These are phyloP conservation scores for Jaltomata sinuosa DNA, from an alignment of 257 asterid species.

Conservation along the genomic window DNA sequence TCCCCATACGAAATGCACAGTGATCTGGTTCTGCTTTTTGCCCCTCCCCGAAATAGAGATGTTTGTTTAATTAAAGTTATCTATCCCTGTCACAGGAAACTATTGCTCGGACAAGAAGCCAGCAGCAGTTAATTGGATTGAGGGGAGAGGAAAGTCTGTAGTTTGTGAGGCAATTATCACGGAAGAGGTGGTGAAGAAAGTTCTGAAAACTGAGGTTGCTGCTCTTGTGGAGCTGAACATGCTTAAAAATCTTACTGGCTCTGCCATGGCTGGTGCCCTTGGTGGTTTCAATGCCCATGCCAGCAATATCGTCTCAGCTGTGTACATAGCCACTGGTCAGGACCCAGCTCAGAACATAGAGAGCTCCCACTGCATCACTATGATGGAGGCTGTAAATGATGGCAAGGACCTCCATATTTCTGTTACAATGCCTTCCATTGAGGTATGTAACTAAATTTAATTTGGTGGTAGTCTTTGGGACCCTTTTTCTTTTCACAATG, in stretches of 20 bases:
- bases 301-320: slow-evolving; percentile 39
- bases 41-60: not conserved
- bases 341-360: slow-evolving; percentile 52
- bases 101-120: slow-evolving; percentile 48
- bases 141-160: slow-evolving; percentile 46
- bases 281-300: slow-evolving; percentile 58
- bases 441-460: slow-evolving; percentile 16
- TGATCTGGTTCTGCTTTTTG: not conserved
- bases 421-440: slow-evolving; percentile 52
- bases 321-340: slow-evolving; percentile 42
- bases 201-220: slow-evolving; percentile 37
- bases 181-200: slow-evolving; percentile 40
- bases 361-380: slow-evolving; percentile 46
- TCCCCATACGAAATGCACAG: not conserved
- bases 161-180: slow-evolving; percentile 43
- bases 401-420: slow-evolving; percentile 47
- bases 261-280: slow-evolving; percentile 46
- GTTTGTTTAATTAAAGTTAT: not conserved
- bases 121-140: slow-evolving; percentile 52
- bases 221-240: slow-evolving; percentile 43
- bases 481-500: not conserved
- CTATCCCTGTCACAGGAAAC: slow-evolving; percentile 13
- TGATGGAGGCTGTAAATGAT: slow-evolving; percentile 41
- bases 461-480: not conserved
- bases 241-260: slow-evolving; percentile 45